These are phyloP conservation scores for Bretziella fagacearum DNA, from an alignment of 2,329 filamentous ascomycete genomes.

Conservation along the genomic window DNA sequence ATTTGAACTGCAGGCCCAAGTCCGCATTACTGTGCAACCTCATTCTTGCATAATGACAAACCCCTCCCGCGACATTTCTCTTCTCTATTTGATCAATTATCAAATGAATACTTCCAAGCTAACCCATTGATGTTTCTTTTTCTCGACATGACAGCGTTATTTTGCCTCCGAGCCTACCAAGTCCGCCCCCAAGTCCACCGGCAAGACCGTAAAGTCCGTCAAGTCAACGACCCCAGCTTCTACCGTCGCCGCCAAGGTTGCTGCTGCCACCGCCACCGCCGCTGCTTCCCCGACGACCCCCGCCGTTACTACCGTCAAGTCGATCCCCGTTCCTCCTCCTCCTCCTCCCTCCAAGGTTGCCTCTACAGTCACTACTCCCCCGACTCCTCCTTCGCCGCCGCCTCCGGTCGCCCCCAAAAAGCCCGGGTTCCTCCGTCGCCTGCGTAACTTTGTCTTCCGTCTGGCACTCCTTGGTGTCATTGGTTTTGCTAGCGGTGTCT, in stretches of 20 bases:
- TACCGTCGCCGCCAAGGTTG: conserved; percentile 22
- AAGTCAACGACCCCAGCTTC: conserved; percentile 27
- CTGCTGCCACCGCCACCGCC: conserved; percentile 20
- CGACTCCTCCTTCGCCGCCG: conserved; percentile 24
- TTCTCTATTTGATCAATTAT: neutral
- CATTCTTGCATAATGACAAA: too few relatives aligned
- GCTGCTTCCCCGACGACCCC: conserved; percentile 15
- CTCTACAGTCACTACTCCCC: conserved; percentile 17
- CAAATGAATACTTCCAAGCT: too few relatives aligned
- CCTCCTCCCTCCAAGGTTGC: conserved; percentile 16
- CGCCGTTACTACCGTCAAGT: conserved; percentile 2
- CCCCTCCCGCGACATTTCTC: too few relatives aligned
- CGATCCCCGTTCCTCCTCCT: conserved; percentile 8
- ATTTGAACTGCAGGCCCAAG: too few relatives aligned
- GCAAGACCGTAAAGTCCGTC: conserved; percentile 20
- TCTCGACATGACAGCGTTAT: conserved; percentile 37
- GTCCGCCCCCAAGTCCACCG: conserved; percentile 26
- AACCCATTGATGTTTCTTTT: too few relatives aligned
- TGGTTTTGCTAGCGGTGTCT: conserved; percentile 75
- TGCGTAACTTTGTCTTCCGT: conserved; percentile 62
- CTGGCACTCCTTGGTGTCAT: conserved; percentile 59
- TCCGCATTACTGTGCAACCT: too few relatives aligned
- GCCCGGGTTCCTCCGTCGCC: conserved; percentile 52
- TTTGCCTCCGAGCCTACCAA: conserved; percentile 33
- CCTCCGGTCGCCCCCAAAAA: conserved; percentile 28